phyloP scores from a whole-genome alignment of 768 basidiomycete species.

The Macrocybe gigantea region DNA sequence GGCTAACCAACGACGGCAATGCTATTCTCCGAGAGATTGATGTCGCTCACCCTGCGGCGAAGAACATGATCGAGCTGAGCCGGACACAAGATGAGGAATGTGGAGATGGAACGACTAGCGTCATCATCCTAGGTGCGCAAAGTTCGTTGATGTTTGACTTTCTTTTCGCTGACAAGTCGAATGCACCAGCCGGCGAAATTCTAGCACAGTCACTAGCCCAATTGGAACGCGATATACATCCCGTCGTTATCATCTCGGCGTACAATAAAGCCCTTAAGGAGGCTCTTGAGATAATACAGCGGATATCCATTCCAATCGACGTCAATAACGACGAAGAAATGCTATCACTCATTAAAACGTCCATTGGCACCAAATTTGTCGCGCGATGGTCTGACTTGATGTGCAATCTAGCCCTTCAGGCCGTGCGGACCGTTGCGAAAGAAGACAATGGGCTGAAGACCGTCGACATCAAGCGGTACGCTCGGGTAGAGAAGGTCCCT shows the following conservation, averaged over 20 bases:
- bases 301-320: conserved; percentile 88
- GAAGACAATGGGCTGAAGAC: conserved; percentile 76
- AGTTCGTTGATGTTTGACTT: neutral
- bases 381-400: conserved; percentile 95
- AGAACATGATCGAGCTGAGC: conserved; percentile 99
- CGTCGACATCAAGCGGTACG: conserved; percentile 97
- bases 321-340: conserved; percentile 81
- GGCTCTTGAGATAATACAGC: conserved; percentile 82
- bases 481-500: conserved; percentile 94
- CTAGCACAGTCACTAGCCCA: conserved; percentile 91
- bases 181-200: conserved; percentile 79
- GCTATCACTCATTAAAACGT: conserved; percentile 96
- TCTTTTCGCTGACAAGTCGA: neutral
- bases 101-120: conserved; percentile 96
- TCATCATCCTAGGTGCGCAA: conserved; percentile 87
- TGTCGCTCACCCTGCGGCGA: conserved; percentile 97
- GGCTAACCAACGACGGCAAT: conserved; percentile 98
- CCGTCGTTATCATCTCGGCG: conserved; percentile 97
- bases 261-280: conserved; percentile 96
- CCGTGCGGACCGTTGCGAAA: conserved; percentile 82
- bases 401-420: conserved; percentile 91
- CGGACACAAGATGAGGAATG: conserved; percentile 99
- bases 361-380: conserved; percentile 98
- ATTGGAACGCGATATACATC: conserved; percentile 95
- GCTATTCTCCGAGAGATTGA: conserved; percentile 98